These are phyloP conservation scores for Plectranthus barbatus DNA, from an alignment of 257 asterid species.

Conservation along the genomic window DNA sequence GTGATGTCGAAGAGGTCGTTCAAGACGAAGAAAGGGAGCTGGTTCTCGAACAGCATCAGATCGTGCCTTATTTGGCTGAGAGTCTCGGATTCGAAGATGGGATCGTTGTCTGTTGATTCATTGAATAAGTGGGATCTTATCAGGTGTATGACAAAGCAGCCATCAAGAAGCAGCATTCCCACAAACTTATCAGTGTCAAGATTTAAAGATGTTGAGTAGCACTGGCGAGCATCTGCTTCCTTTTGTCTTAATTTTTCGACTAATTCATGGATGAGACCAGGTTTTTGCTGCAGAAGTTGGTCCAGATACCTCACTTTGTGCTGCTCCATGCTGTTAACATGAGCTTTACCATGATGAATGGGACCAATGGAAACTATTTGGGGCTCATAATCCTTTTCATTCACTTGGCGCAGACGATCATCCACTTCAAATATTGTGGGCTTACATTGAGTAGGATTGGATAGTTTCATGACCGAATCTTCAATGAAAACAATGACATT, in stretches of 20 bases:
- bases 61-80: slow-evolving; percentile 11
- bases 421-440: slow-evolving; percentile 12
- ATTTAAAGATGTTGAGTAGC: slow-evolving; percentile 16
- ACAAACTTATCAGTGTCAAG: slow-evolving; percentile 1
- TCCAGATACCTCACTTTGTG: slow-evolving; percentile 21
- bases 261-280: neutral
- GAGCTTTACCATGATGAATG: slow-evolving; percentile 12
- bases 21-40: slow-evolving; percentile 17
- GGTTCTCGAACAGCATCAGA: slow-evolving; percentile 33
- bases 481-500: neutral
- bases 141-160: slow-evolving; percentile 30
- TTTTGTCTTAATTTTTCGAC: neutral
- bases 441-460: neutral
- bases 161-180: slow-evolving; percentile 32
- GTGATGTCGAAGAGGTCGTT: slow-evolving; percentile 17
- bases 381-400: slow-evolving; percentile 31
- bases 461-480: neutral
- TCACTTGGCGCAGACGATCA: slow-evolving; percentile 11
- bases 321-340: slow-evolving; percentile 19
- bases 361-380: slow-evolving; percentile 29
- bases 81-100: slow-evolving; percentile 14
- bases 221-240: slow-evolving; percentile 1
- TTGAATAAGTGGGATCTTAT: neutral
- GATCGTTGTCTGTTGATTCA: neutral
- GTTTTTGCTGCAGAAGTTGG: slow-evolving; percentile 7